phyloP scores from a whole-genome alignment of 2,329 filamentous ascomycete genomes.

The Tolypocladium ovalisporum region DNA sequence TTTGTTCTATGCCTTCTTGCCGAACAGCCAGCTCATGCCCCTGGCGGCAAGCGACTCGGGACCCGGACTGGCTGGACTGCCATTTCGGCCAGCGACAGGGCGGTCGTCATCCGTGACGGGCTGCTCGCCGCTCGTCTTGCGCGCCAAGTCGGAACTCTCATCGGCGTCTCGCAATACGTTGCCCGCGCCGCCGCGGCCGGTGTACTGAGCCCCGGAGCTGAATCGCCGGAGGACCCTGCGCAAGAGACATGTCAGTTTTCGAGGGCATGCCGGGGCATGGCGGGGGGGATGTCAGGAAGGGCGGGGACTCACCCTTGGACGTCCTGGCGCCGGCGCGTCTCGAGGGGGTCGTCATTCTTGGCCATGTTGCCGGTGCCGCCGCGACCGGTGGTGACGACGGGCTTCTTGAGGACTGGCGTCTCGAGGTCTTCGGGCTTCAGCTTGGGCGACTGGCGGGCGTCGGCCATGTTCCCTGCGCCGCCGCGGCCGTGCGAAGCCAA shows the following conservation, averaged over 20 bases:
- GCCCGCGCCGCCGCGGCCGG: conserved; percentile 65
- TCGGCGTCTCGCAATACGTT: conserved; percentile 50
- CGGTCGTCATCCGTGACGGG: conserved; percentile 19
- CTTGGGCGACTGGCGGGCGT: conserved; percentile 38
- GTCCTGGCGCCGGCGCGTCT: conserved; percentile 74
- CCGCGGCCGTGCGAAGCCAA: conserved; percentile 58
- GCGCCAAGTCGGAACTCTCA: conserved; percentile 21
- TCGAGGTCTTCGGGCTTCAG: conserved; percentile 54
- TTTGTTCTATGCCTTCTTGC: conserved; percentile 31
- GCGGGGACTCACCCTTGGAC: conserved; percentile 53
- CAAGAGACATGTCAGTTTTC: not conserved
- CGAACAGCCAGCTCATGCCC: conserved; percentile 38
- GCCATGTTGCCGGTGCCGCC: conserved; percentile 87
- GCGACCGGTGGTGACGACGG: conserved; percentile 81
- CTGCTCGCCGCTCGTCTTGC: conserved; percentile 17
- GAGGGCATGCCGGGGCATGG: not conserved
- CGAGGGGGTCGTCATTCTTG: conserved; percentile 54
- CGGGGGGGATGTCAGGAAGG: conserved; percentile 3
- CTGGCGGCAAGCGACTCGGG: conserved; percentile 22
- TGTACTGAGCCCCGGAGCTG: conserved; percentile 50
- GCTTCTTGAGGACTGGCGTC: conserved; percentile 72
- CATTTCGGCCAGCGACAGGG: not conserved
- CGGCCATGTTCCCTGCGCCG: conserved; percentile 65
- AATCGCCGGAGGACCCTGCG: conserved; percentile 41
- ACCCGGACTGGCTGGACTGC: conserved; percentile 1